Base-by-base conservation (phyloP, 352 stramenopile genomes). In the Phytophthora meadii region DNA sequence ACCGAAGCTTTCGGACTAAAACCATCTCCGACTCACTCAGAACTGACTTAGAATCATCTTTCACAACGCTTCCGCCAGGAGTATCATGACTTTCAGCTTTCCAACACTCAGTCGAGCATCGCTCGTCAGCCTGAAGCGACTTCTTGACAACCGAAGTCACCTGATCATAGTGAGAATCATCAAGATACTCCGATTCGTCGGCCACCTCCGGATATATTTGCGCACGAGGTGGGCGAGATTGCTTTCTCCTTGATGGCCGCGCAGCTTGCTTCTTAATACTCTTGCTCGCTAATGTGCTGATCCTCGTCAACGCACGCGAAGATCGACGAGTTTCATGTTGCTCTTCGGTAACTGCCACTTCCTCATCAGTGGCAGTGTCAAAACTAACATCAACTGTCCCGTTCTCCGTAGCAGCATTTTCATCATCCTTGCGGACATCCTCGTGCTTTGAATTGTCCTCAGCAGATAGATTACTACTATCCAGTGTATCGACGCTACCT, bases 141-240 rank as follows among this genome's bases (percentile, higher is more conserved):
- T 65, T 68, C 40, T 81, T 76, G 7, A 93, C 54, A 41, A 79
- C 77, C 10, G 53, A 55, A 42, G 67, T 77, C 44, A 90, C 70
- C 24, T 83, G 45, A 17, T 37, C 48, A 37, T 60, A 72, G 52
- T 93, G 69, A 39, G 75, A 86, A 45, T 93, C 76, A 28, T 93
- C 84, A 15, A 92, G 37, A 39, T 88, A 89, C 55, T 93, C 82
- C 0, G 79, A 90, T 54, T 87, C 70, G 37, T 90, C 81, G 5
- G 55, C 55, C 15, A 76, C 65, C 30, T 68, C 60, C 10, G 58
- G 59, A 24, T 60, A 59, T 19, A 58, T 40, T 57, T 84, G 74
- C 10, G 63, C 40, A 15, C 76, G 77, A 6, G 57, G 30, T 3
- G 67, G 36, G 15, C 64, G 70, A 63, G 68, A 56, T 10, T 58